phyloP scores from a whole-genome alignment of 2,329 filamentous ascomycete species.

The Escovopsis weberi region DNA sequence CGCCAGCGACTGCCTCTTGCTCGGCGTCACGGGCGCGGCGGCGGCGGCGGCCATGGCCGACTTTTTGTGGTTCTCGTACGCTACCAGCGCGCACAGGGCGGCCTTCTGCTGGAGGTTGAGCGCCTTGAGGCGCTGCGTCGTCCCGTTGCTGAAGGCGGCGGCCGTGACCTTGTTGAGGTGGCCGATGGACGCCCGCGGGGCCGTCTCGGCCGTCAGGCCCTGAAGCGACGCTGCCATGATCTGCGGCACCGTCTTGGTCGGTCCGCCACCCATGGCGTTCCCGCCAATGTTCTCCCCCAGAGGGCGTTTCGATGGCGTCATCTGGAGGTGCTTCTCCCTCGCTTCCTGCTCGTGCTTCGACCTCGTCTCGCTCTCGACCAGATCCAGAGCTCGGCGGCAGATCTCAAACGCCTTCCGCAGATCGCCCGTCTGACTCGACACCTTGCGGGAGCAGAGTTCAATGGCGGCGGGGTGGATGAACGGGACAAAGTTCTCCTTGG shows the following conservation, averaged over 20 bases:
- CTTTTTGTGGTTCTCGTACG: conserved; percentile 64
- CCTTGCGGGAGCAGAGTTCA: conserved; percentile 86
- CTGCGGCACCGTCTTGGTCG: conserved; percentile 27
- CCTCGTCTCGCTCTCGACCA: conserved; percentile 74
- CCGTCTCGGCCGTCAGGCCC: conserved; percentile 57
- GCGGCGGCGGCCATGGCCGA: conserved; percentile 26
- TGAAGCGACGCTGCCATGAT: conserved; percentile 40
- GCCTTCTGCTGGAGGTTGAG: conserved; percentile 96
- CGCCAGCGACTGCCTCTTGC: conserved; percentile 45
- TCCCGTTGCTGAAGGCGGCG: conserved; percentile 79
- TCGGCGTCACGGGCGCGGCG: conserved; percentile 35
- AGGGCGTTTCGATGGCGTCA: conserved; percentile 59
- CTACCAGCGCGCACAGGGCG: conserved; percentile 74
- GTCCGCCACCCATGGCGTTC: conserved; percentile 21
- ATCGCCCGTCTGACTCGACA: conserved; percentile 87
- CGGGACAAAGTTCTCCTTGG: conserved; percentile 51
- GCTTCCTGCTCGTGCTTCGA: conserved; percentile 53
- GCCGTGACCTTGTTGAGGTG: conserved; percentile 89
- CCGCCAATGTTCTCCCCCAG: conserved; percentile 70
- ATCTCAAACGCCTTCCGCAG: conserved; percentile 92
- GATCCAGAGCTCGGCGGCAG: conserved; percentile 73
- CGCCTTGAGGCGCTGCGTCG: conserved; percentile 66
- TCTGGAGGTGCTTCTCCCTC: conserved; percentile 39
- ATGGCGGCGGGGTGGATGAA: conserved; percentile 92
- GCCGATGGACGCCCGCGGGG: conserved; percentile 75